These are phyloP conservation scores for Aspergillus tamarii DNA, from an alignment of 2,329 filamentous ascomycete genomes.

Conservation along the genomic window DNA sequence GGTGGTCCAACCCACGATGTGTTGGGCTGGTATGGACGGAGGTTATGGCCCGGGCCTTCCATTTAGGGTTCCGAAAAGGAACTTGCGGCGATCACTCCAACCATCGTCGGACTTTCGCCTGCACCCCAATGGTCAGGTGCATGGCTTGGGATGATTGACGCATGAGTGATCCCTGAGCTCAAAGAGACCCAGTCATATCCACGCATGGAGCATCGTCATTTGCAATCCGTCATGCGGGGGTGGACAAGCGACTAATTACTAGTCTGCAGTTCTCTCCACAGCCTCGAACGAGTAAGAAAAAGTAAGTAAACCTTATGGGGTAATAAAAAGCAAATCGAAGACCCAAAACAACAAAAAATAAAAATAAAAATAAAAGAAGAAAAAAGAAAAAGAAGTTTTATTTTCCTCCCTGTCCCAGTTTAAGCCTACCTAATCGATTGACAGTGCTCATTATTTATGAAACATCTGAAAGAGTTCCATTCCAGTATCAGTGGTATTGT, in stretches of 20 bases:
- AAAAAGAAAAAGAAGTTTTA: neutral
- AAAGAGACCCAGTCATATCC: slow-evolving; percentile 6
- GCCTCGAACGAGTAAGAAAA: slow-evolving; percentile 10
- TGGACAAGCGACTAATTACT: slow-evolving; percentile 10
- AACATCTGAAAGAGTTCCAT: neutral
- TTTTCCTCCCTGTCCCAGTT: neutral
- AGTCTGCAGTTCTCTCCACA: slow-evolving; percentile 15
- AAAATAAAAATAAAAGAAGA: neutral
- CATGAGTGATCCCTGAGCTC: slow-evolving; percentile 1
- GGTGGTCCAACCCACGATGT: neutral
- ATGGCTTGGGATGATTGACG: slow-evolving; percentile 2
- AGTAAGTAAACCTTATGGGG: slow-evolving; percentile 5
- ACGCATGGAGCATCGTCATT: neutral
- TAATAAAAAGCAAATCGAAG: slow-evolving; percentile 4
- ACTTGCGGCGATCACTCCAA: neutral
- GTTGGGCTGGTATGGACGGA: neutral
- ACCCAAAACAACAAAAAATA: neutral
- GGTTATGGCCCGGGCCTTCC: neutral
- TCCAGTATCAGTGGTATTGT: neutral
- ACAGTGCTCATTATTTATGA: neutral
- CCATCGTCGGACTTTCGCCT: neutral
- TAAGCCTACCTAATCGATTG: neutral
- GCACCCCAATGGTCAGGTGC: slow-evolving; percentile 4
- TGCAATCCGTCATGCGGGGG: slow-evolving; percentile 20
- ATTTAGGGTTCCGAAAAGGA: neutral